These are phyloP conservation scores for Fusarium chuoi DNA, from an alignment of 2,329 filamentous ascomycete genomes.

Conservation along the genomic window DNA sequence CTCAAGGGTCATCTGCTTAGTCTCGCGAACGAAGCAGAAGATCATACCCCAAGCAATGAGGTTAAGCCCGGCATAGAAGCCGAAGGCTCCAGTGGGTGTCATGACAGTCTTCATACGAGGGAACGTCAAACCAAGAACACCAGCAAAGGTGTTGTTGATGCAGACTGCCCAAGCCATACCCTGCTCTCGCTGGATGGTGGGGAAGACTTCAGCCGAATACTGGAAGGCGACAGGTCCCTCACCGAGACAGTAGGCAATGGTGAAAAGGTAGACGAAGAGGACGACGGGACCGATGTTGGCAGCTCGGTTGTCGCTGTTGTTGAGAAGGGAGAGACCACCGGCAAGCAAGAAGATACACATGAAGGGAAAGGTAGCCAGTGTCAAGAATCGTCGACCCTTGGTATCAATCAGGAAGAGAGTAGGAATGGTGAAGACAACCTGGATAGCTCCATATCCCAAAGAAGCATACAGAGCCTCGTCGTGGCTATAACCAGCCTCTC, in stretches of 20 bases:
- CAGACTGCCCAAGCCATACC: constrained; percentile 73
- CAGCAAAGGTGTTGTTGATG: constrained; percentile 66
- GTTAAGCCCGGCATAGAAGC: constrained; percentile 67
- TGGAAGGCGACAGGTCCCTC: constrained; percentile 72
- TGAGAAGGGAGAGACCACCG: constrained; percentile 3
- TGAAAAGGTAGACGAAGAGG: constrained; percentile 73
- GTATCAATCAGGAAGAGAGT: constrained; percentile 30
- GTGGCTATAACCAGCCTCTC: background rate
- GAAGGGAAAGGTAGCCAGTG: constrained; percentile 14
- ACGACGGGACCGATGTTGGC: constrained; percentile 10
- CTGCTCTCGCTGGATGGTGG: constrained; percentile 70
- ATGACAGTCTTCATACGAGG: constrained; percentile 56
- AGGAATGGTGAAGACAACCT: constrained; percentile 23
- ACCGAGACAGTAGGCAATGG: constrained; percentile 71
- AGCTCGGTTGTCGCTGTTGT: background rate
- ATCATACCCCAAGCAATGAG: constrained; percentile 65
- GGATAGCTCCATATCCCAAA: constrained; percentile 18
- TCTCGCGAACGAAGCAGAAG: constrained; percentile 61
- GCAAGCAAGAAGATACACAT: constrained; percentile 20
- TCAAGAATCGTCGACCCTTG: constrained; percentile 18
- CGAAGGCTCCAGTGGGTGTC: constrained; percentile 52
- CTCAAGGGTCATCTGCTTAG: constrained; percentile 63
- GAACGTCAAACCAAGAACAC: constrained; percentile 62
- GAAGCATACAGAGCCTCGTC: constrained; percentile 18
- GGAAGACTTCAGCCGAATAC: constrained; percentile 72